Conservation (phyloP, 2,329 filamentous ascomycete species). For the Pyrenophora teres region DNA sequence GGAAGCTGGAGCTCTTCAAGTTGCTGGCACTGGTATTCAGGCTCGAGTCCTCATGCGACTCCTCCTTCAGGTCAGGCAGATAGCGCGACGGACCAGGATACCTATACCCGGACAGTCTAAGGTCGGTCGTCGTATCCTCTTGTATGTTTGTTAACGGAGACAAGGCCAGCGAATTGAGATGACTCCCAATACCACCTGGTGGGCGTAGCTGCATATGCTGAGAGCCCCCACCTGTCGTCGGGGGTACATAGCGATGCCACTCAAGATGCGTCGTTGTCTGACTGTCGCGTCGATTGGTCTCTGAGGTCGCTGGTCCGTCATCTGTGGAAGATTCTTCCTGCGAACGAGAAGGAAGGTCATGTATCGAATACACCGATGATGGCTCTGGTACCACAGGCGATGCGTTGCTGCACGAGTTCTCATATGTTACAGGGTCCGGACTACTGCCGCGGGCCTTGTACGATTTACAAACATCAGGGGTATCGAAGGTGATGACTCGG, state of each 20-base stretch:
- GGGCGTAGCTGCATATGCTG: constrained; percentile 7
- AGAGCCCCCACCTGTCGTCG: neutral
- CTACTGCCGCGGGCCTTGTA: constrained; percentile 5
- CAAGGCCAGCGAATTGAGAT: constrained; percentile 2
- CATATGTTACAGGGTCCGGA: constrained; percentile 10
- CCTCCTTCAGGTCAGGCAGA: constrained; percentile 55
- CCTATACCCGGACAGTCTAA: constrained; percentile 37
- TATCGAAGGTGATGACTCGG: constrained; percentile 3
- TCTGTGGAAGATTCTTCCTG: constrained; percentile 22
- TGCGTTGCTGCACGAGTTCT: constrained; percentile 19
- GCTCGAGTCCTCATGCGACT: constrained; percentile 55
- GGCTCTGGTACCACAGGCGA: constrained; percentile 18
- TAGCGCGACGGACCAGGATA: constrained; percentile 40
- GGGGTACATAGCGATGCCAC: constrained; percentile 20
- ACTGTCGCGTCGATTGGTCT: constrained; percentile 32
- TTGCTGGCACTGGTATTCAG: constrained; percentile 45
- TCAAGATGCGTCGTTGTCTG: constrained; percentile 44
- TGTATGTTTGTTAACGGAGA: constrained; percentile 16
- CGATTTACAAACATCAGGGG: constrained; percentile 9
- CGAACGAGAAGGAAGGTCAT: constrained; percentile 22
- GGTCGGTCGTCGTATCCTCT: constrained; percentile 41
- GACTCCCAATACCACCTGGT: constrained; percentile 13
- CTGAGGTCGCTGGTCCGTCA: constrained; percentile 13
- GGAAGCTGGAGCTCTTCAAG: constrained; percentile 36
- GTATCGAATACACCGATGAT: constrained; percentile 34